Base-by-base conservation (phyloP, 164 flowering plant genomes). In the Magnolia officinalis region DNA sequence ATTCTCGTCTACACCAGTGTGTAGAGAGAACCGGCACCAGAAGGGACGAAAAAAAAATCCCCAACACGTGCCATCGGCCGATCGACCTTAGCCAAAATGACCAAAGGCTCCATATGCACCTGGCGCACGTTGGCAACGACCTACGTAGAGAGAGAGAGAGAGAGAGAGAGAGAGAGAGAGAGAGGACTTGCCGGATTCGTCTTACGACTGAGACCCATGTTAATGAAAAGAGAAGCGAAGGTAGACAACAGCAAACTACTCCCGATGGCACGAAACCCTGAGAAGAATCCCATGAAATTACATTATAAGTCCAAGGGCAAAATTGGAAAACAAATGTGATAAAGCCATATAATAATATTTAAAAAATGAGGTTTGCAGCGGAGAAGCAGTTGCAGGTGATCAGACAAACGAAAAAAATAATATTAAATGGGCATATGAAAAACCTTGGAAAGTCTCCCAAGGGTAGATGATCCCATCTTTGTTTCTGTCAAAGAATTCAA, bases 231-330 rank as follows among this genome's bases (percentile, higher is more conserved):
- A 11, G 89, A 83, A 73, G 78, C 71, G 14, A 59, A 72, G 0
- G 82, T 59, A 19, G 96, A 91, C 71, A 91, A 68, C 37, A 71
- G 8, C 24, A 84, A 2, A 1, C 89, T 86, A 75, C 79, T 64
- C 5, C 95, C 95, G 61, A 91, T 89, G 66, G 89, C 88, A 9
- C 93, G 85, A 76, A 88, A 86, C 3, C 95, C 95, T 89, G 63
- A 26, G 29, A 26, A 1, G 29, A 26, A 26, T 26, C 29, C 29
- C 29, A 26, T 26, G 29, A 37, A 37, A 37, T 37, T 37, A 37
- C 45, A 37, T 37, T 37, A 37, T 37, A 37, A 37, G 45, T 37
- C 4, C 45, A 37, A 37, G 45, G 45, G 45, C 6, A 37, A 37
- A 37, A 37, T 37, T 37, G 45, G 45, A 37, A 37, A 37, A 37